Evolutionary conservation across 2,329 filamentous ascomycete genomes (phyloP), one percentile per base, ranked within the genome.

Genomic region (Xylaria sp.): DNA sequence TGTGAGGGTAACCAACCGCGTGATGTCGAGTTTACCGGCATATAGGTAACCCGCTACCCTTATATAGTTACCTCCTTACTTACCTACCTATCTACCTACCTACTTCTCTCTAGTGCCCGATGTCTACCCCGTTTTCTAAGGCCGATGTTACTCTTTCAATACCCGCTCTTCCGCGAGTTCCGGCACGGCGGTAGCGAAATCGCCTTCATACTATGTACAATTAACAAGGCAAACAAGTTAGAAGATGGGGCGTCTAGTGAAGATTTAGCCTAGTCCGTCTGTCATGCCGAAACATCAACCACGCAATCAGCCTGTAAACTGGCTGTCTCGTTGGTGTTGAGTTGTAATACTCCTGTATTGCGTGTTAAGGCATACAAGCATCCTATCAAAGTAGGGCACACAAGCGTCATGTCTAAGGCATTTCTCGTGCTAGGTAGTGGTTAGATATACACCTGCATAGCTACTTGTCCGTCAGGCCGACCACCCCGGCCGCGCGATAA

Each of bases 111-210:
- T 18, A 41, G 34, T 63, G 52, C 31, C n/a, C 18, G 54, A 10
- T 51, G 44, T 4, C 31, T 18, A n/a, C 34, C 15, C 15, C 18
- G 13, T 51, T n/a, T 20, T 31, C 58, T 34, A 10, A 37, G 34
- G 5, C 34, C 7, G 9, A 4, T 28, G 23, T 55, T 39, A 23
- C 18, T 25, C 23, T 54, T 23, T 15, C 25, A 20, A 41, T 23
- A 31, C 37, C 37, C 28, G 15, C 60, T 31, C 18, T 51, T 61
- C 67, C 59, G 64, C 34, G 12, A n/a, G 64, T 57, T 64, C 67
- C 64, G 67, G 12, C 51, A 18, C 59, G 23, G 56, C 34, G 64
- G 60, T 67, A 67, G 44, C 54, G 63, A 66, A 34, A 37, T 37
- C 34, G 34, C 34, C 10, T 37, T 37, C 8, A 37, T 10, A 44